Evolutionary conservation across 2,329 filamentous ascomycete genomes (phyloP), one percentile per base, ranked within the genome.

Genomic region (Colletotrichum lentis): DNA sequence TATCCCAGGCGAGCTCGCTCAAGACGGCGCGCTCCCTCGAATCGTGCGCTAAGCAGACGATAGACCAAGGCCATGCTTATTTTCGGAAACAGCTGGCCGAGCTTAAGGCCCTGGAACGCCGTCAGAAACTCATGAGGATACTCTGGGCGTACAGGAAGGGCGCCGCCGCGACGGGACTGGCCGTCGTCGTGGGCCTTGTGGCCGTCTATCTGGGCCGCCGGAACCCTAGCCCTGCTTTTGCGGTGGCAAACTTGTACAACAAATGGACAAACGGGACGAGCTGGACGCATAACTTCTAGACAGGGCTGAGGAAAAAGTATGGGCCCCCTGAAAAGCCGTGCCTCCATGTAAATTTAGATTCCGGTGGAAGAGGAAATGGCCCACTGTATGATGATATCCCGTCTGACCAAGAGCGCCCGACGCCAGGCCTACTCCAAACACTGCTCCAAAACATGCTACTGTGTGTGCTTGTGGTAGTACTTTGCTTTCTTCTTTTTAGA

Each of bases 1-100:
- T 99, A 67, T 94, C 94, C 3, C 77, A 78, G 7, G 86, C 86
- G 67, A 97, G 94, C 76, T 93, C 93, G 8, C 85, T 99, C 60
- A 97, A 97, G 78, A 97, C 94, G 1, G 91, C 91, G 0, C 84
- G 87, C 14, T 81, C 86, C 74, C 75, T 83, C 56, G 76, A 81
- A 50, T 77, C 77, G 44, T 82, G 86, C 55, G 77, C 82, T 6
- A 77, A 77, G 35, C 88, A 93, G 75, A 86, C 84, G 0, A 78
- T 92, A 41, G 79, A 85, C 37, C 86, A 95, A 47, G 95, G 93
- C 2, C 82, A 89, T 69, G 77, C 75, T 5, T 86, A 90, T 69
- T 95, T 97, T 73, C 80, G 87, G 46, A 84, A 84, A 71, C 95
- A 98, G 76, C 88, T 88, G 3, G 83, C 81, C 63, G 90, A 97